Percentiles rank a stretch among this genome's conserved stretches.
phyloP scores from a whole-genome alignment of 495 filamentous ascomycete genomes.

The Annulohypoxylon moriforme region DNA sequence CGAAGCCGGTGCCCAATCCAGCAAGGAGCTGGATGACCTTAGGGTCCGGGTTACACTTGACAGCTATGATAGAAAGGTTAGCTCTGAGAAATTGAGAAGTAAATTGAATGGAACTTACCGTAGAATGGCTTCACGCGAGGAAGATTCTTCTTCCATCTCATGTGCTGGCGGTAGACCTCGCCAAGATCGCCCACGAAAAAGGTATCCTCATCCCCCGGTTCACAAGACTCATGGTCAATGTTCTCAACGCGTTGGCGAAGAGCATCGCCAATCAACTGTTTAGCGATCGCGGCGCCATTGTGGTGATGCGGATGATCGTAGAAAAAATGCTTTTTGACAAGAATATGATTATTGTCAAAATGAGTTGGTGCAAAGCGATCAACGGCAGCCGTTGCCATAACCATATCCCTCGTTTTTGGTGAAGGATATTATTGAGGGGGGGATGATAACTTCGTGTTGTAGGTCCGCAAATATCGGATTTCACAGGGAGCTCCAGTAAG shows the following conservation, averaged over 20 bases:
- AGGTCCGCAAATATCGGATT: slow-evolving; percentile 25
- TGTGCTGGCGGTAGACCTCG: slow-evolving; percentile 97
- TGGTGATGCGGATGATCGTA: slow-evolving; percentile 50
- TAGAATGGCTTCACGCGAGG: slow-evolving; percentile 95
- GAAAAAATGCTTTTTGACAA: slow-evolving; percentile 56
- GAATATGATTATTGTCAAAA: slow-evolving; percentile 59
- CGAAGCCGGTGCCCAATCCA: slow-evolving; percentile 91
- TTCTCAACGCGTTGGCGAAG: slow-evolving; percentile 82
- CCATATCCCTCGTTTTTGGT: slow-evolving; percentile 58
- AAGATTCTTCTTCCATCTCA: slow-evolving; percentile 97
- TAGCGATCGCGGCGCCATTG: slow-evolving; percentile 55
- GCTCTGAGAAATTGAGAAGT: slow-evolving; percentile 15
- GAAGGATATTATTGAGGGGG: slow-evolving; percentile 27
- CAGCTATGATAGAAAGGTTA: slow-evolving; percentile 68
- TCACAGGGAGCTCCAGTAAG: slow-evolving; percentile 26
- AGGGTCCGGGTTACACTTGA: slow-evolving; percentile 97
- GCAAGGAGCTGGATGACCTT: slow-evolving; percentile 89
- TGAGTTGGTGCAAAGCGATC: slow-evolving; percentile 56
- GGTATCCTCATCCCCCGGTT: slow-evolving; percentile 91
- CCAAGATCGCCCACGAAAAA: slow-evolving; percentile 99
- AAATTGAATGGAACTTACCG: slow-evolving; percentile 65
- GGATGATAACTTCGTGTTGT: slow-evolving; percentile 24
- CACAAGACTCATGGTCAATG: slow-evolving; percentile 86
- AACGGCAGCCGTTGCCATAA: slow-evolving; percentile 64
- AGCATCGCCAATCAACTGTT: slow-evolving; percentile 77